Evolutionary conservation across 176 grass and related monocot genomes (phyloP).

Genomic region (Rhynchospora breviuscula): DNA sequence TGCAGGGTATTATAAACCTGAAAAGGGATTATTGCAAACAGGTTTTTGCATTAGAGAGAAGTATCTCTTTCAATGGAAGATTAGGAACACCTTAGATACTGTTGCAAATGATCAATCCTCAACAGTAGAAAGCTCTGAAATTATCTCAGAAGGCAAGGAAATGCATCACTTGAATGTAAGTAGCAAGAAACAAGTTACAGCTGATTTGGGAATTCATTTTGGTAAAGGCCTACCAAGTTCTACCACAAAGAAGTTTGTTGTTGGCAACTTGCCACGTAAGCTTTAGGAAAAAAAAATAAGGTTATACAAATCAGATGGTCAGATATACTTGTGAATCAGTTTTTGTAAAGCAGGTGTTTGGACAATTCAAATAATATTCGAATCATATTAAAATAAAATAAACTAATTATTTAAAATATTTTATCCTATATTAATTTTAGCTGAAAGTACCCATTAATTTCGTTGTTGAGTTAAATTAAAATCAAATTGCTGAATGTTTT

Average conservation of each 20-base stretch:
- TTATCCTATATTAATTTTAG: too few species aligned
- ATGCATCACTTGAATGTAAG: constrained; percentile 29
- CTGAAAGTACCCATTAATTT: too few species aligned
- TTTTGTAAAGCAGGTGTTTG: too few species aligned
- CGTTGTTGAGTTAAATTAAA: too few species aligned
- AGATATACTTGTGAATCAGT: too few species aligned
- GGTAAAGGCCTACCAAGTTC: constrained; percentile 81
- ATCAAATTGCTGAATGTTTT: too few species aligned
- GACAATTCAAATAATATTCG: too few species aligned
- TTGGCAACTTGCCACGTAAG: too few species aligned
- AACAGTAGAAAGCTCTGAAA: neutral
- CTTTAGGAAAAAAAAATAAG: too few species aligned
- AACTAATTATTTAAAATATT: too few species aligned
- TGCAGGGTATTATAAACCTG: constrained; percentile 82
- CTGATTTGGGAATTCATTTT: constrained; percentile 50
- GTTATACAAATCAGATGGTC: too few species aligned
- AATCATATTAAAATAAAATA: too few species aligned
- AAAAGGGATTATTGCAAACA: constrained; percentile 83
- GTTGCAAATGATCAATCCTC: neutral
- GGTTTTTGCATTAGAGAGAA: constrained; percentile 76
- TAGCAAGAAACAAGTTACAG: constrained; percentile 47
- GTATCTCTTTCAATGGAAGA: constrained; percentile 59
- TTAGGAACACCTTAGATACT: constrained; percentile 13
- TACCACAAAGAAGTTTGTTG: constrained; percentile 62
- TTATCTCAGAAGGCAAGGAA: constrained; percentile 10